These are phyloP conservation scores for Aspergillus sp. DNA, from an alignment of 2,329 filamentous ascomycete species.

Conservation along the genomic window DNA sequence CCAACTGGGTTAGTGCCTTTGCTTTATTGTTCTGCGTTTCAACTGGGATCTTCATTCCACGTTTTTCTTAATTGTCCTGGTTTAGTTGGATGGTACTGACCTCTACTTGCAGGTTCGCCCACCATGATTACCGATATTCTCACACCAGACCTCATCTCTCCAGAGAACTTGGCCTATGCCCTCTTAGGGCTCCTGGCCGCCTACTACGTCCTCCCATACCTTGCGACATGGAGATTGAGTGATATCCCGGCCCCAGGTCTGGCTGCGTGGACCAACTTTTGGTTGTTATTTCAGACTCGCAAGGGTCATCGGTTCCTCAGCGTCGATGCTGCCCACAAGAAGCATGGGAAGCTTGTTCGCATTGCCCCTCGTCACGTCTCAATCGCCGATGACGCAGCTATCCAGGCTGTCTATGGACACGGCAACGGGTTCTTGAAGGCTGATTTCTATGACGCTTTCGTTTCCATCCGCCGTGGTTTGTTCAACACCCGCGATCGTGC, in stretches of 20 bases:
- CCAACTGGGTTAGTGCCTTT: slow-evolving; percentile 11
- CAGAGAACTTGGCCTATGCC: slow-evolving; percentile 34
- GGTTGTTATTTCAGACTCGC: slow-evolving; percentile 69
- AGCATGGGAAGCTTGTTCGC: slow-evolving; percentile 74
- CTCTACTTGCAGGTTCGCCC: background rate
- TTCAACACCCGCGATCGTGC: slow-evolving; percentile 84
- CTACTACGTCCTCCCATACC: slow-evolving; percentile 59
- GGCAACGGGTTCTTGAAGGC: slow-evolving; percentile 74
- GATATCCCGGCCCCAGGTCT: slow-evolving; percentile 53
- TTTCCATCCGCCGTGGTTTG: slow-evolving; percentile 78
- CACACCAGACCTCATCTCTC: slow-evolving; percentile 17
- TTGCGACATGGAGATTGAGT: slow-evolving; percentile 55
- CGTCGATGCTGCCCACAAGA: slow-evolving; percentile 73
- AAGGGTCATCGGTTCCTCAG: slow-evolving; percentile 63
- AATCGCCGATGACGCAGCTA: slow-evolving; percentile 76
- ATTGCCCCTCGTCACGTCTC: slow-evolving; percentile 84
- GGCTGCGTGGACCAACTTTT: slow-evolving; percentile 72
- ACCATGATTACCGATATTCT: slow-evolving; percentile 29
- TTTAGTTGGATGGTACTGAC: background rate
- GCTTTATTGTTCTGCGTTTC: background rate
- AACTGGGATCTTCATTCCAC: background rate
- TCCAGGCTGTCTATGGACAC: slow-evolving; percentile 74
- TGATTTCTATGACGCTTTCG: slow-evolving; percentile 88
- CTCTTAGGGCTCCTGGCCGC: slow-evolving; percentile 53
- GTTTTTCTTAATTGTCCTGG: background rate